Evolutionary conservation across 2,329 filamentous ascomycete species (phyloP).

Genomic region (Verruconis gallopava): DNA sequence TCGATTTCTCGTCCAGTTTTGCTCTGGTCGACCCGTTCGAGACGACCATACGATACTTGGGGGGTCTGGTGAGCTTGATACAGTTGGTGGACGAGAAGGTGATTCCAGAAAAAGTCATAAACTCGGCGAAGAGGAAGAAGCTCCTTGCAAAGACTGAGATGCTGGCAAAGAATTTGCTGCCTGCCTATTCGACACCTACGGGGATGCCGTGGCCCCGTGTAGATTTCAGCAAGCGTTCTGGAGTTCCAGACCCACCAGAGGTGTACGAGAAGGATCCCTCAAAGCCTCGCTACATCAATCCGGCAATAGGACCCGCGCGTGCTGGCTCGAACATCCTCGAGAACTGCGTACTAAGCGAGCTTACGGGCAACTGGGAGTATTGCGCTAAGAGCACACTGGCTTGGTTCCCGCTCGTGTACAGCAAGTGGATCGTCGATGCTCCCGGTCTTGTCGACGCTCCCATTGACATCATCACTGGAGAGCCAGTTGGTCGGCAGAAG

Average conservation of each 20-base stretch:
- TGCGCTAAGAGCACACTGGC: conserved; percentile 28
- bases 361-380: conserved; percentile 29
- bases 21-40: conserved; percentile 29
- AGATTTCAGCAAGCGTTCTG: conserved; percentile 25
- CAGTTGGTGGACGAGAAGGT: conserved; percentile 30
- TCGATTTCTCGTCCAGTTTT: conserved; percentile 24
- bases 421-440: conserved; percentile 24
- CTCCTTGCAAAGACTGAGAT: conserved; percentile 26
- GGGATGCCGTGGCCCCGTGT: conserved; percentile 34
- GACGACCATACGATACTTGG: conserved; percentile 29
- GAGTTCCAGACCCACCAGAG: conserved; percentile 20
- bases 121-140: conserved; percentile 19
- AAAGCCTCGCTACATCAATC: conserved; percentile 22
- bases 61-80: conserved; percentile 26
- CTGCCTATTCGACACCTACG: conserved; percentile 28
- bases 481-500: conserved; percentile 24
- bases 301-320: conserved; percentile 28
- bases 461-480: conserved; percentile 30
- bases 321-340: conserved; percentile 33
- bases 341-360: conserved; percentile 27
- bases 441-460: conserved; percentile 29
- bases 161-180: conserved; percentile 25
- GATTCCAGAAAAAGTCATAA: conserved; percentile 22
- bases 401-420: conserved; percentile 34
- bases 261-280: conserved; percentile 19